Evolutionary conservation across 2,329 filamentous ascomycete species (phyloP), one percentile per base, ranked within the genome.

Genomic region (Trichoderma sp.): DNA sequence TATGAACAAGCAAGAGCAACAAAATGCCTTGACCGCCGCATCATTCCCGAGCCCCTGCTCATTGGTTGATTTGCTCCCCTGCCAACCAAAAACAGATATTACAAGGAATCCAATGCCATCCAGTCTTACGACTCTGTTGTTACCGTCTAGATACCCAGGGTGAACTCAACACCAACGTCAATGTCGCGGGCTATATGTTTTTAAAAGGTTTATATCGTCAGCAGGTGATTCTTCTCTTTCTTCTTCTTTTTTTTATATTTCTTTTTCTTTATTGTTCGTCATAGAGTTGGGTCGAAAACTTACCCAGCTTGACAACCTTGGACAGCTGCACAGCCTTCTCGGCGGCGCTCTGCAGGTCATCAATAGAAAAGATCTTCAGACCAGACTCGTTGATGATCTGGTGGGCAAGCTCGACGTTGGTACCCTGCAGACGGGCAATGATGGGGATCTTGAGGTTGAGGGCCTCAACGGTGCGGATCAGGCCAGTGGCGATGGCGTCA

Each of bases 301-400:
- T 85, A 93, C 91, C 93, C 91, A 97, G 93, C 91, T 98, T 98
- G 79, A 99, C 96, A 77, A 99, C 93, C 90, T 98, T 98, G 79
- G 94, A 98, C 84, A 99, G 95, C 85, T 99, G 95, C 75, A 99
- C 96, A 34, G 95, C 93, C 89, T 97, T 98, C 90, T 98, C 96
- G 75, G 96, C 96, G 55, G 96, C 96, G 81, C 86, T 96, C 86
- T 99, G 96, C 79, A 99, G 90, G 85, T 99, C 96, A 81, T 98
- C 95, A 74, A 99, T 98, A 79, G 93, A 97, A 89, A 99, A 99
- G 85, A 99, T 99, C 92, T 99, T 99, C 80, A 99, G 90, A 78
- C 96, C 95, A 69, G 95, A 97, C 82, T 99, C 94, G 87, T 96
- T 97, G 86, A 99, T 94, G 86, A 88, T 85, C 87, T 96, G 90